Conservation (phyloP, 2,329 filamentous ascomycete species). For the Pseudogymnoascus sp. region DNA sequence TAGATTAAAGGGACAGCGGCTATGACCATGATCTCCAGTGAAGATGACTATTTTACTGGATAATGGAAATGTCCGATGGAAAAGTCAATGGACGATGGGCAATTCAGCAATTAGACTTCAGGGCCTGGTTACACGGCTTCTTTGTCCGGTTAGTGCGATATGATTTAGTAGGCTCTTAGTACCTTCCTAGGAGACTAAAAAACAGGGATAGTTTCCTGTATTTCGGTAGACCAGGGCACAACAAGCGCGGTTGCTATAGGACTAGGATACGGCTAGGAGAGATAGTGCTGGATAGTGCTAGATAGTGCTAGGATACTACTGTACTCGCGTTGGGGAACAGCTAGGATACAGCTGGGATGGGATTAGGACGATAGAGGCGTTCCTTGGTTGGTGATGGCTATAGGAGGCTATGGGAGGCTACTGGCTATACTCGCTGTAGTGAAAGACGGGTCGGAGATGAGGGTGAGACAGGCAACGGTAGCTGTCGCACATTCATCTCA, state of each 20-base stretch:
- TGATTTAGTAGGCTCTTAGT: background rate
- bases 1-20: background rate
- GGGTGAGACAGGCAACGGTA: background rate
- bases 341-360: background rate
- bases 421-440: background rate
- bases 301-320: background rate
- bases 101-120: background rate
- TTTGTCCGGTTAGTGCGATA: background rate
- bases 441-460: background rate
- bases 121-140: background rate
- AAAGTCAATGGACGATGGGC: background rate
- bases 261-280: background rate
- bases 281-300: background rate
- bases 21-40: background rate
- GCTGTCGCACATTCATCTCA: background rate
- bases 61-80: conserved; percentile 1
- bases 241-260: background rate
- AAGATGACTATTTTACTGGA: background rate
- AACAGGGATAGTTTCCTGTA: background rate
- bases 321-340: background rate
- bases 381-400: background rate
- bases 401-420: background rate
- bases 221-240: background rate
- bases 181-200: background rate
- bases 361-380: background rate